Base-by-base conservation (phyloP, 1,139 yeast species). In the Geotrichum klebahnii region DNA sequence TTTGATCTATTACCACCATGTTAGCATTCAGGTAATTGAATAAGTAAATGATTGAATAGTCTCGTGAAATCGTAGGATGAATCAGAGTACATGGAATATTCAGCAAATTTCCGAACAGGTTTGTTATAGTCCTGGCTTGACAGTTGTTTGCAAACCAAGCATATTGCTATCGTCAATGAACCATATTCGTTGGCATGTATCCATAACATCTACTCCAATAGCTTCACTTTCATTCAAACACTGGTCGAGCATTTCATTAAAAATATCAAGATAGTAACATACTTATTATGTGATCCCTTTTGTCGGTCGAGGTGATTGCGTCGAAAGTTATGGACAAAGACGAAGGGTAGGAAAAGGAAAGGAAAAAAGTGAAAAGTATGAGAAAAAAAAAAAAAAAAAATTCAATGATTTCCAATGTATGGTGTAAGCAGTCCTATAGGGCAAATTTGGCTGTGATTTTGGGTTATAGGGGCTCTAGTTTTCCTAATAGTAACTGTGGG, bases 1-100 rank as follows among this genome's bases (percentile, higher is more conserved):
- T 70, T 78, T 81, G 78, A 54, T 40, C 50, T 45, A 41, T 6
- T 23, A 16, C n/a, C 14, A 12, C n/a, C 38, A 3, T 24, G 29
- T 22, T 24, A 26, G 33, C 22, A 16, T 39, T 39, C 3, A n/a
- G 26, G 9, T 37, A n/a, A n/a, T n/a, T n/a, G n/a, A n/a, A n/a
- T n/a, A n/a, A n/a, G 32, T 24, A 5, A 22, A 8, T 14, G n/a
- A 20, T 5, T 22, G 12, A 5, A 19, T n/a, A 22, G 10, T 34
- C 19, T 34, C 22, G 4, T n/a, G 23, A 12, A 19, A 4, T 14
- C 10, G 26, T 28, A 14, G 4, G 9, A 9, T 8, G 41, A 20
- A 6, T 6, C 20, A 12, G 14, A 17, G 12, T 16, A 26, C 29
- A 26, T 26, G 29, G n/a, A n/a, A n/a, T n/a, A n/a, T n/a, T n/a